Evolutionary conservation across 768 basidiomycete genomes (phyloP).

Genomic region (Lactifluus volemus): DNA sequence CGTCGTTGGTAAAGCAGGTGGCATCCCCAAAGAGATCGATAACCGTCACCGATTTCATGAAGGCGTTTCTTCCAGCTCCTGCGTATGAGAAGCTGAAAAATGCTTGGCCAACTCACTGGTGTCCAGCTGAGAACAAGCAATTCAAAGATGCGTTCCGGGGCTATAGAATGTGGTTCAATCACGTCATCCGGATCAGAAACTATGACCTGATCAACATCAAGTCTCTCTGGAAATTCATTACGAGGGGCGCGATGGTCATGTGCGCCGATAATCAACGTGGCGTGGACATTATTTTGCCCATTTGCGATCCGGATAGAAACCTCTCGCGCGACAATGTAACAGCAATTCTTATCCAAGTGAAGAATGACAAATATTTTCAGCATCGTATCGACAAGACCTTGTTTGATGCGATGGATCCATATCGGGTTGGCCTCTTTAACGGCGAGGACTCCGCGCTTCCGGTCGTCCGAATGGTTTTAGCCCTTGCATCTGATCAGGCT

Average conservation of each 20-base stretch:
- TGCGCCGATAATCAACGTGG: not conserved
- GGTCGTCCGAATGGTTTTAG: not conserved
- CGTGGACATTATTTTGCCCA: not conserved
- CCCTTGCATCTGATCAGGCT: not conserved
- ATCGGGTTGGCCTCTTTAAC: not conserved
- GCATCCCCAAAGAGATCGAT: not conserved
- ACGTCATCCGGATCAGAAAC: not conserved
- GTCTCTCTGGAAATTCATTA: not conserved
- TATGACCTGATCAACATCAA: not conserved
- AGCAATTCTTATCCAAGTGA: not conserved
- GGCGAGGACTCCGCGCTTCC: not conserved
- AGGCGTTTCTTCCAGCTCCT: not conserved
- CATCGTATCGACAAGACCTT: not conserved
- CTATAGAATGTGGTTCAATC: not conserved
- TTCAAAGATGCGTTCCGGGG: not conserved
- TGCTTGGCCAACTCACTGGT: not conserved
- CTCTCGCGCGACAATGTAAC: not conserved
- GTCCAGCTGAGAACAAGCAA: not conserved
- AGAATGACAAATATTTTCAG: not conserved
- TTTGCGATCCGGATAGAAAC: not conserved
- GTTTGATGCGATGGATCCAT: not conserved
- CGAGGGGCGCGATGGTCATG: not conserved
- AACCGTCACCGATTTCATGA: not conserved
- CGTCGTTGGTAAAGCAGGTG: not conserved
- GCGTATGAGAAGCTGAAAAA: not conserved